These are phyloP conservation scores for Boletus patriciae DNA, from an alignment of 768 basidiomycete genomes.

Conservation along the genomic window DNA sequence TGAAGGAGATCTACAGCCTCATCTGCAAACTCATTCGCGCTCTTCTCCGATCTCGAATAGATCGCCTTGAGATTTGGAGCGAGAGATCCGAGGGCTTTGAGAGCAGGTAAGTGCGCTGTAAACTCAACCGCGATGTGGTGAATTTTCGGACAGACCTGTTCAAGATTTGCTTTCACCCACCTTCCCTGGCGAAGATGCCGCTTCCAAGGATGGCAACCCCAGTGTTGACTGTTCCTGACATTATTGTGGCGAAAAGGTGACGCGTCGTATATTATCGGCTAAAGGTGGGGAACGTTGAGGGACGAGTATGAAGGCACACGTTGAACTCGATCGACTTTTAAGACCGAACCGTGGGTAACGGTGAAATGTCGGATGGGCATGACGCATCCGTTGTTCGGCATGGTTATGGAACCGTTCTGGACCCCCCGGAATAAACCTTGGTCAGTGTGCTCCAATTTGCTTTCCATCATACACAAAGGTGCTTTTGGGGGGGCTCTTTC, in stretches of 20 bases:
- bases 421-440: neutral
- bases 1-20: slow-evolving; percentile 44
- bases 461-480: too few species aligned
- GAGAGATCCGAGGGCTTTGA: slow-evolving; percentile 50
- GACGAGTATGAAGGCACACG: neutral
- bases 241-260: slow-evolving; percentile 16
- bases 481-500: too few species aligned
- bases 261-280: neutral
- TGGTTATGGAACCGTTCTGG: neutral
- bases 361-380: neutral
- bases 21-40: slow-evolving; percentile 52
- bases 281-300: neutral
- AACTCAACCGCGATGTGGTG: slow-evolving; percentile 23
- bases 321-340: neutral
- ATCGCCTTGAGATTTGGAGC: slow-evolving; percentile 60
- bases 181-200: slow-evolving; percentile 76
- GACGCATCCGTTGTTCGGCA: neutral
- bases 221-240: slow-evolving; percentile 39
- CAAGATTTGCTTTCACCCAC: slow-evolving; percentile 38
- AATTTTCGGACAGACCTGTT: slow-evolving; percentile 18
- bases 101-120: slow-evolving; percentile 77
- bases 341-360: neutral
- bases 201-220: slow-evolving; percentile 79
- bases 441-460: neutral
- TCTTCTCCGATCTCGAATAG: slow-evolving; percentile 75